A percentile compares a stretch with the other conserved stretches of the same genome.
phyloP scores from a whole-genome alignment of 768 basidiomycete species.

The Myochromella boudieri region DNA sequence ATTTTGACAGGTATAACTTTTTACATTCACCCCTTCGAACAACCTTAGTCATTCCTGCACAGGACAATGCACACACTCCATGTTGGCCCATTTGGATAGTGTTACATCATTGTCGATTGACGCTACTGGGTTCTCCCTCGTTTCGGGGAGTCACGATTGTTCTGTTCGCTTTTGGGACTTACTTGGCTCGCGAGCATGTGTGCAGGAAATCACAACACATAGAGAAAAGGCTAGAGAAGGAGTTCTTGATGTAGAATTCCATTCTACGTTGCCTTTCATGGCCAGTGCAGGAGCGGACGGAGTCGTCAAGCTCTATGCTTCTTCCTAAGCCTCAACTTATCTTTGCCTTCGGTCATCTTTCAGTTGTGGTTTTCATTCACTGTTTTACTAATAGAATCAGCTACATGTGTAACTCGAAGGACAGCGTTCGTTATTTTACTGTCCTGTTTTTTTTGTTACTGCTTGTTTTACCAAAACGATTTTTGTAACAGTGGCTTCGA shows the following conservation, averaged over 20 bases:
- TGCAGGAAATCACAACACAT: slow-evolving; percentile 89
- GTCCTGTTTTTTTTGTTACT: slow-evolving; percentile 25
- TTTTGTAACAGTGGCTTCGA: slow-evolving; percentile 19
- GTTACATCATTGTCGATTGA: slow-evolving; percentile 92
- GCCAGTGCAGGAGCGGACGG: slow-evolving; percentile 97
- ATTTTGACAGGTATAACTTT: slow-evolving; percentile 65
- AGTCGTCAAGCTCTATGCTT: slow-evolving; percentile 87
- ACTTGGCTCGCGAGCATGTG: slow-evolving; percentile 72
- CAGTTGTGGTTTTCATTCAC: slow-evolving; percentile 2
- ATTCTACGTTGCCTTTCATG: slow-evolving; percentile 81
- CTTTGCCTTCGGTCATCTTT: slow-evolving; percentile 1
- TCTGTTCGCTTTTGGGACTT: slow-evolving; percentile 95
- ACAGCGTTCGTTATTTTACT: slow-evolving; percentile 22
- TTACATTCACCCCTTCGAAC: slow-evolving; percentile 1
- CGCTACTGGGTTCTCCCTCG: slow-evolving; percentile 81
- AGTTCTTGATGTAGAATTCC: slow-evolving; percentile 84
- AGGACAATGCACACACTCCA: slow-evolving; percentile 88
- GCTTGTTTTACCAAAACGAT: slow-evolving; percentile 13
- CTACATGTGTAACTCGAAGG: slow-evolving; percentile 35
- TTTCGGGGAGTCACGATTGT: slow-evolving; percentile 92
- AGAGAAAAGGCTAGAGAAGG: slow-evolving; percentile 90
- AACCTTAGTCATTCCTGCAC: slow-evolving; percentile 12
- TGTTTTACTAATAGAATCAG: slow-evolving; percentile 29
- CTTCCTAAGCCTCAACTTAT: slow-evolving; percentile 51
- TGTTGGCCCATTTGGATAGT: slow-evolving; percentile 88